Base-by-base conservation (phyloP, 768 basidiomycete species). In the Neoboletus subvelutipes region DNA sequence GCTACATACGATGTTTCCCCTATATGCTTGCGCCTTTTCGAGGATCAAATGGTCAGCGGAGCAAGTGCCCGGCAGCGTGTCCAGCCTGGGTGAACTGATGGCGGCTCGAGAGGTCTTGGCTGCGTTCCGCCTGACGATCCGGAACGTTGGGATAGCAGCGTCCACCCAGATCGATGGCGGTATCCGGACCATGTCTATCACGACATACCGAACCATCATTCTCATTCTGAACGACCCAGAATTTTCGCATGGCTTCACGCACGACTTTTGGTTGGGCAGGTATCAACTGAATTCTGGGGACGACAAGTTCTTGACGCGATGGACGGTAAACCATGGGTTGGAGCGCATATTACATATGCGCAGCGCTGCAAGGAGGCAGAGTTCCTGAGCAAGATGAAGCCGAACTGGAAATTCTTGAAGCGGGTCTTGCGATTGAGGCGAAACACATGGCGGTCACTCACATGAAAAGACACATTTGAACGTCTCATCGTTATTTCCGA, bases 31-130 rank as follows among this genome's bases (percentile, higher is more conserved):
- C n/a, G n/a, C n/a, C n/a, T n/a, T n/a, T n/a, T n/a, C n/a, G n/a
- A n/a, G 33, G 94, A 96, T 74, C 92, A 95, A 75, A 87, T 90
- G 70, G 81, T 96, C 40, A 93, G 94, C 41, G 94, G 92, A 34
- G 94, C 95, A 5, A 93, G 94, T 33, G 96, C 94, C 5, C 86
- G 85, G 43, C 94, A 95, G 74, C 84, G 92, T 42, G 93, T 96
- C 7, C 88, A 93, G 70, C 82, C 92, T 85, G 22, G 92, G 92
- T 3, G 69, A 81, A 24, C 72, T 73, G 36, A 89, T 95, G 88
- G 94, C 94, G 0, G 88, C 96, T 10, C 96, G 94, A 94, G 94
- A 96, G 71, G 91, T 94, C 41, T 83, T 97, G 42, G 94, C 94
- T 20, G 93, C 94, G 3, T 94, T 95, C 74, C 87, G 93, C 43